A percentile compares a stretch with the other conserved stretches of the same genome.
Evolutionary conservation across 495 filamentous ascomycete species (phyloP).

Genomic region (Hypoxylon rickii): DNA sequence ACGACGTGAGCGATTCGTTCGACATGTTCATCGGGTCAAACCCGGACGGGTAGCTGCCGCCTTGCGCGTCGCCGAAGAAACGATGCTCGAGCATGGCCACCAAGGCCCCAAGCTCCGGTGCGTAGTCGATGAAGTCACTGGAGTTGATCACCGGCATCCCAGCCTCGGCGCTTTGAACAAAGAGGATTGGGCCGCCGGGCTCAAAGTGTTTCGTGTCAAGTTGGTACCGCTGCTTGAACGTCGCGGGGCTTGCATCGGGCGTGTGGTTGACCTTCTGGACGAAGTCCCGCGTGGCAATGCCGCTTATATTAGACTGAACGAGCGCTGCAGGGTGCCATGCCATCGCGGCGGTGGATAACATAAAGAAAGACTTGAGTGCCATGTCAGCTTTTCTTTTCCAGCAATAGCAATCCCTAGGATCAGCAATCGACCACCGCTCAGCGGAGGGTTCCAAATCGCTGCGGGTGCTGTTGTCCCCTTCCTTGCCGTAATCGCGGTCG

Average conservation of each 20-base stretch:
- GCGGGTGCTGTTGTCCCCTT: background rate
- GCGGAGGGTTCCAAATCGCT: too few relatives aligned
- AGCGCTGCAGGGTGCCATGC: constrained; percentile 7
- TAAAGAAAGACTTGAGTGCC: constrained; percentile 1
- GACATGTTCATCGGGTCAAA: constrained; percentile 24
- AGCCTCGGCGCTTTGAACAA: constrained; percentile 29
- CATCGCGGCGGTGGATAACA: constrained; percentile 5
- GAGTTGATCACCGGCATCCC: constrained; percentile 23
- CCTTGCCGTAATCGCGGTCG: background rate
- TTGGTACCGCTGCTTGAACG: constrained; percentile 31
- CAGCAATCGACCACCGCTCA: background rate
- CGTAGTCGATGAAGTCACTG: constrained; percentile 32
- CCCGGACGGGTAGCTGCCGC: constrained; percentile 22
- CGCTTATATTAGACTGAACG: constrained; percentile 19
- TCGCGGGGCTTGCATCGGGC: constrained; percentile 8
- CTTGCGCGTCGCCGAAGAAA: constrained; percentile 23
- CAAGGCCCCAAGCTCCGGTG: constrained; percentile 25
- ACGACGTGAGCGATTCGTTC: constrained; percentile 3
- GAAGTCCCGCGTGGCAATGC: constrained; percentile 23
- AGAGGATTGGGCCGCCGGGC: constrained; percentile 32
- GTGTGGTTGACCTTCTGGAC: constrained; percentile 27
- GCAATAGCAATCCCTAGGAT: background rate
- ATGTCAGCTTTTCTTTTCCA: background rate
- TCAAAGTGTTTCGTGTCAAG: constrained; percentile 25
- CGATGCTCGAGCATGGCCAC: constrained; percentile 32